Percentiles rank a stretch among this genome's conserved stretches.
These are phyloP conservation scores for Salix caprea DNA, from an alignment of 345 rosid species.

Conservation along the genomic window DNA sequence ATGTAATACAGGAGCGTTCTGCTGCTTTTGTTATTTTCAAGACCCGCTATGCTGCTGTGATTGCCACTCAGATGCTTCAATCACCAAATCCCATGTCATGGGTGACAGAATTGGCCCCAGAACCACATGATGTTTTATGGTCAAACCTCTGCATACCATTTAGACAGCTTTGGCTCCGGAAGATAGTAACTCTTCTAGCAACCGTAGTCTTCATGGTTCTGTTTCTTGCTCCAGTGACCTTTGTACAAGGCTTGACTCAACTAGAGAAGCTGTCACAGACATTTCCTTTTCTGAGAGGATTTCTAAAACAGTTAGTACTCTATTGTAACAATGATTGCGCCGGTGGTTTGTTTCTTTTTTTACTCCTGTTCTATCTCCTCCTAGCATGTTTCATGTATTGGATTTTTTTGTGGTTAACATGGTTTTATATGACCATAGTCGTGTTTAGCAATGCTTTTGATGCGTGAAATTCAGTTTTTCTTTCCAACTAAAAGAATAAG, in stretches of 20 bases:
- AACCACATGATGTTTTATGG: slow-evolving; percentile 91
- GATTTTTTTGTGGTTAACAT: background rate
- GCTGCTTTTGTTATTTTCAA: slow-evolving; percentile 91
- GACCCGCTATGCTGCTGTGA: slow-evolving; percentile 77
- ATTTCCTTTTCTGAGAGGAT: slow-evolving; percentile 58
- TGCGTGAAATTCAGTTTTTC: background rate
- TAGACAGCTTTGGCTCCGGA: slow-evolving; percentile 84
- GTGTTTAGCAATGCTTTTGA: background rate
- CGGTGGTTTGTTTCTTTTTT: background rate
- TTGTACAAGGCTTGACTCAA: slow-evolving; percentile 80
- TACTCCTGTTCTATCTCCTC: background rate
- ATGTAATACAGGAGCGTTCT: slow-evolving; percentile 61
- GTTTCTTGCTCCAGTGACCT: slow-evolving; percentile 71
- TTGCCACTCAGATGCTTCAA: slow-evolving; percentile 77
- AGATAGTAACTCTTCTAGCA: slow-evolving; percentile 55
- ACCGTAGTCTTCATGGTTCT: slow-evolving; percentile 64
- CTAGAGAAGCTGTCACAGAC: slow-evolving; percentile 44
- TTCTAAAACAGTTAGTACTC: slow-evolving; percentile 55
- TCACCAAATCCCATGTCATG: slow-evolving; percentile 90
- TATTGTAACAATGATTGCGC: slow-evolving; percentile 5
- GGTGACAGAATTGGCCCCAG: slow-evolving; percentile 90
- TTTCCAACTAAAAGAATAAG: background rate
- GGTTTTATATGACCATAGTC: background rate
- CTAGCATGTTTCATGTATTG: background rate
- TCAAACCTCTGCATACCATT: slow-evolving; percentile 75